Evolutionary conservation across 805 yeast species (phyloP).

Genomic region (Tetrapisispora iriomotensis): DNA sequence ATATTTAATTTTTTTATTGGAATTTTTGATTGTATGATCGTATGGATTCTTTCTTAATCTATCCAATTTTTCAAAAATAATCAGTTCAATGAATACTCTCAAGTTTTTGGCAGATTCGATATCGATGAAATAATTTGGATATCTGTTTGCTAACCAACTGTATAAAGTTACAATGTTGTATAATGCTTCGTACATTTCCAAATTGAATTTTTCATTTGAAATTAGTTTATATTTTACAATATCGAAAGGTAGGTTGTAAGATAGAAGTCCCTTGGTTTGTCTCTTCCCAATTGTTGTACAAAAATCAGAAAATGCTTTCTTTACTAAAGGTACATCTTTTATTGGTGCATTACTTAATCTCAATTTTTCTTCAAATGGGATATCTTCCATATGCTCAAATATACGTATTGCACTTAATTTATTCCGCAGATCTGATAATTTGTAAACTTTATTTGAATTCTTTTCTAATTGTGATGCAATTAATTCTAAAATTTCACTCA

Average conservation of each 20-base stretch:
- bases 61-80: slow-evolving; percentile 33
- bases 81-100: slow-evolving; percentile 55
- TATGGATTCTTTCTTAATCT: slow-evolving; percentile 26
- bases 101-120: slow-evolving; percentile 62
- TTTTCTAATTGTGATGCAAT: slow-evolving; percentile 31
- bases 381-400: slow-evolving; percentile 34
- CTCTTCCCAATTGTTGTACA: slow-evolving; percentile 48
- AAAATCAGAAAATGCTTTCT: slow-evolving; percentile 37
- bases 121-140: slow-evolving; percentile 73
- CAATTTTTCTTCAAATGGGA: slow-evolving; percentile 49
- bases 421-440: slow-evolving; percentile 20
- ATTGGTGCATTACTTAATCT: slow-evolving; percentile 56
- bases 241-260: slow-evolving; percentile 33
- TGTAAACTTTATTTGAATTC: slow-evolving; percentile 16
- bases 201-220: slow-evolving; percentile 13
- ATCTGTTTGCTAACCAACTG: slow-evolving; percentile 81
- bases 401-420: slow-evolving; percentile 35
- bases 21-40: not conserved
- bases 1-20: too few relatives aligned
- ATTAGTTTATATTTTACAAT: slow-evolving; percentile 20
- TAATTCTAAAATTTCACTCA: slow-evolving; percentile 38
- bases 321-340: slow-evolving; percentile 30
- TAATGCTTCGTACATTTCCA: slow-evolving; percentile 42
- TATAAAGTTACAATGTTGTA: slow-evolving; percentile 61
- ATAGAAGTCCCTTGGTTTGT: slow-evolving; percentile 45